Conservation (phyloP, 345 rosid genomes). For the Salix dunnii region DNA sequence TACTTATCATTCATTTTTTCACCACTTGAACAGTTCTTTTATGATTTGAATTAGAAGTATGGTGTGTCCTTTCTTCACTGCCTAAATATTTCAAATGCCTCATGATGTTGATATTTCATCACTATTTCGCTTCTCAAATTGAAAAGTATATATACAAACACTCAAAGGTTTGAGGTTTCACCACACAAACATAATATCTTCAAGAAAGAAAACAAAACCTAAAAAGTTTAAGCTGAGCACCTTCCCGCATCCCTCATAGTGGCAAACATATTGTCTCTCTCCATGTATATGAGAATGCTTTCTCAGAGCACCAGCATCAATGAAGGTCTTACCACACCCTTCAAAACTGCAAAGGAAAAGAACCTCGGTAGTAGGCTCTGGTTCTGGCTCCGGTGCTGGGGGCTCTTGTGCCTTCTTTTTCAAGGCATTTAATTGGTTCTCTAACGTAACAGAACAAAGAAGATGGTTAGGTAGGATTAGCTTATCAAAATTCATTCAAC, state of each 20-base stretch:
- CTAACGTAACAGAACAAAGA: conserved; percentile 29
- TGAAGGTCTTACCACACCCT: conserved; percentile 89
- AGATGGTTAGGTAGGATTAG: neutral
- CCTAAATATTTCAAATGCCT: too few species aligned
- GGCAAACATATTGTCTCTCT: conserved; percentile 83
- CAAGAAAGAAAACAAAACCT: neutral
- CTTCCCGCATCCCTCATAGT: conserved; percentile 81
- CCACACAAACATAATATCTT: neutral
- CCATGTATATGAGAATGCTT: conserved; percentile 98
- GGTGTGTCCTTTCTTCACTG: too few species aligned
- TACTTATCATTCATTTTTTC: too few species aligned
- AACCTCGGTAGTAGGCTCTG: conserved; percentile 93
- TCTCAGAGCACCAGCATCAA: conserved; percentile 90
- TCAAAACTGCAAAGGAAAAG: conserved; percentile 94
- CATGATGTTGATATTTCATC: too few species aligned
- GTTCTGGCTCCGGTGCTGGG: conserved; percentile 72
- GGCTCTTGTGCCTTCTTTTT: conserved; percentile 69
- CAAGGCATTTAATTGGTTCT: conserved; percentile 60
- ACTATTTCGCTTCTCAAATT: too few species aligned
- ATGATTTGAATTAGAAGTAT: too few species aligned
- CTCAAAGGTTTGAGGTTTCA: neutral
- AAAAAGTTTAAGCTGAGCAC: conserved; percentile 28
- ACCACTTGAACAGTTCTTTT: too few species aligned
- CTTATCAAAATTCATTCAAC: neutral
- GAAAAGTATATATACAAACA: neutral